These are phyloP conservation scores for Lachancea sp. DNA, from an alignment of 805 yeast species.

Conservation along the genomic window DNA sequence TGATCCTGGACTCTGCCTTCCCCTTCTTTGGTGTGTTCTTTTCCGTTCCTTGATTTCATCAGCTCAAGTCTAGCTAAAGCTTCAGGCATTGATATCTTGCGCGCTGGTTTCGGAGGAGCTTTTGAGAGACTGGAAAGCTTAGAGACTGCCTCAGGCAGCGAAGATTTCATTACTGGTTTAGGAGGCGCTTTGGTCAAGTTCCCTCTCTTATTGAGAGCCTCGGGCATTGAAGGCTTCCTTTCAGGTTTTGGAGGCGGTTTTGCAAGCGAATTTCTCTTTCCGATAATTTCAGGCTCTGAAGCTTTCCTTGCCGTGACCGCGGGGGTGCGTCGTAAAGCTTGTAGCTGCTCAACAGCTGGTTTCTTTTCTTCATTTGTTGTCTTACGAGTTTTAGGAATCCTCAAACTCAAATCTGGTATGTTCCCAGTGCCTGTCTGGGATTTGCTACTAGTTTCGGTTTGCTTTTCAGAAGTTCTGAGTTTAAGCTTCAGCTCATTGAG, in stretches of 20 bases:
- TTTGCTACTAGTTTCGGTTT: background rate
- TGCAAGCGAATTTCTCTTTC: constrained; percentile 8
- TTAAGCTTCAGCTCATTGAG: background rate
- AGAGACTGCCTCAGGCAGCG: constrained; percentile 5
- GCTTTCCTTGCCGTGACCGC: background rate
- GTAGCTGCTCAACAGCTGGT: background rate
- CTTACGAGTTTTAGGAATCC: constrained; percentile 1
- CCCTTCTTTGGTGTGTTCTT: background rate
- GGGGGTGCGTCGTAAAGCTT: background rate
- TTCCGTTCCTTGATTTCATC: constrained; percentile 7
- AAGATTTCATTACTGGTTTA: constrained; percentile 24
- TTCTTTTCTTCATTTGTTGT: background rate
- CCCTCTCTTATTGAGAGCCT: constrained; percentile 14
- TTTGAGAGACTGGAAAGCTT: constrained; percentile 11
- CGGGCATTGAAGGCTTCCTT: constrained; percentile 28
- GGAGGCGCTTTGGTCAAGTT: constrained; percentile 19
- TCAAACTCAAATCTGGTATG: background rate
- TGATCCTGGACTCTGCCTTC: background rate
- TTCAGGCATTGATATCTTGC: constrained; percentile 28
- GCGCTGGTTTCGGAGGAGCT: constrained; percentile 22
- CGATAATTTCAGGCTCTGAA: constrained; percentile 5
- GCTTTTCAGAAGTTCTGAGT: background rate
- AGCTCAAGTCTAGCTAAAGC: constrained; percentile 21
- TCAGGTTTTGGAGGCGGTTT: constrained; percentile 23
- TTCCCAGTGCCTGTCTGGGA: background rate